phyloP scores from a whole-genome alignment of 2,329 filamentous ascomycete species.

The Leptographium radiaticola region DNA sequence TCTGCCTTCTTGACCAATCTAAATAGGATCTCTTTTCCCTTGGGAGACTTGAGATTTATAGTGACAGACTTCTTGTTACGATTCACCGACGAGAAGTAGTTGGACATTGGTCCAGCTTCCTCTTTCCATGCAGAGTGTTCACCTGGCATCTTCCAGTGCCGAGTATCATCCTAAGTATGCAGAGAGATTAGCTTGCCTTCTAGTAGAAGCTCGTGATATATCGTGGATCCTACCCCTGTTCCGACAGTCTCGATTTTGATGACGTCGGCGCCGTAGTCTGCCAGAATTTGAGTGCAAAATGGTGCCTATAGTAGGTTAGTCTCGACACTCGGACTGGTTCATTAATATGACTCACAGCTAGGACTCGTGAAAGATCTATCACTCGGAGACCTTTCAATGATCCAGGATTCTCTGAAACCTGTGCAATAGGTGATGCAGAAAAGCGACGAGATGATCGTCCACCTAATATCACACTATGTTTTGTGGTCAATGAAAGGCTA shows the following conservation, averaged over 20 bases:
- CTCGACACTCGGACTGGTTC: neutral
- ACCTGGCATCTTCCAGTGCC: slow-evolving; percentile 1
- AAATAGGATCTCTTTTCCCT: slow-evolving; percentile 1
- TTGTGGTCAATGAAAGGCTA: neutral
- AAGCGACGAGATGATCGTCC: neutral
- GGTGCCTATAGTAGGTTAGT: slow-evolving; percentile 11
- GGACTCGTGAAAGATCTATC: slow-evolving; percentile 5
- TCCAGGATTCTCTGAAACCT: neutral
- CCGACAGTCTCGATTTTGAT: slow-evolving; percentile 24
- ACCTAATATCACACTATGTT: neutral
- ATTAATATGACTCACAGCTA: slow-evolving; percentile 6
- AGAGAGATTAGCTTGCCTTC: neutral
- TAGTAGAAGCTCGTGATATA: neutral
- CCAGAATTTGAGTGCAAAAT: slow-evolving; percentile 29
- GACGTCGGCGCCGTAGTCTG: slow-evolving; percentile 29
- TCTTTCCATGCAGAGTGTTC: neutral
- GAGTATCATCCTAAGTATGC: slow-evolving; percentile 11
- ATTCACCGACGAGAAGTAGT: slow-evolving; percentile 9
- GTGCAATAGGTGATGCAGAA: neutral
- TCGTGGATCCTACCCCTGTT: neutral
- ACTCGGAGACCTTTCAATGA: neutral
- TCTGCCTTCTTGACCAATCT: slow-evolving; percentile 2
- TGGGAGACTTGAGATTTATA: slow-evolving; percentile 3
- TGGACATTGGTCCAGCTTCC: slow-evolving; percentile 18
- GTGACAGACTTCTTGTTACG: slow-evolving; percentile 6